Base-by-base conservation (phyloP, 78 protist genomes). In the Chrysochromulina parva region DNA sequence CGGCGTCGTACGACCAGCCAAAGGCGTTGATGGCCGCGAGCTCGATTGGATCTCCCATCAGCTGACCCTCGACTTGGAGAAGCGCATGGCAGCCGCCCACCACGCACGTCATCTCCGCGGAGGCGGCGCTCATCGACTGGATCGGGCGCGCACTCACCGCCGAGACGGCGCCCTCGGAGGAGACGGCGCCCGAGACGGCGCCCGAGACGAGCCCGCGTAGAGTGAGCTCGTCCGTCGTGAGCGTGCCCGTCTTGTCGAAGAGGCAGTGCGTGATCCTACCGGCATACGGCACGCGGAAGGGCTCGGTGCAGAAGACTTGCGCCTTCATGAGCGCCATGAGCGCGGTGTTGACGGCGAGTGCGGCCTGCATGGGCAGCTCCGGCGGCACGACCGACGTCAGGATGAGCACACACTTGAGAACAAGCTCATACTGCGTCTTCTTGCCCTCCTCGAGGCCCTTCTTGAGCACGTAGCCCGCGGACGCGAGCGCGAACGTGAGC, bases 271-370 rank as follows among this genome's bases (percentile, higher is more conserved):
- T 16, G n/a, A 92, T 59, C 88, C 60, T 86, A 58, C 99, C 99
- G 17, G 99, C 99, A 3, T 95, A 84, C 26, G 99, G 99, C 19
- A 99, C 97, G 50, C 99, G 94, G 95, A 98, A 99, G 16, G 99
- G 99, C 96, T 99, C 99, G 28, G 99, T 99, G 93, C 99, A 98
- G 89, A 97, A 99, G 82, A 99, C 93, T 52, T 95, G n/a, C 47
- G 80, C 50, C 62, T 58, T 58, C 80, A 66, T 11, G 19, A 89
- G 85, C 58, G 92, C 92, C 67, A 66, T 50, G 26, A 89, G 71
- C 52, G 92, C 92, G 16, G 85, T 89, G 81, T 89, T 89, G 50
- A 89, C 85, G 14, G 92, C 92, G n/a, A 89, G 5, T 19, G 92
- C 92, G 38, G 81, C 74, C 85, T 89, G 89, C 92, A 89, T 89